These are phyloP conservation scores for Geranium brycei DNA, from an alignment of 345 rosid species.

Conservation along the genomic window DNA sequence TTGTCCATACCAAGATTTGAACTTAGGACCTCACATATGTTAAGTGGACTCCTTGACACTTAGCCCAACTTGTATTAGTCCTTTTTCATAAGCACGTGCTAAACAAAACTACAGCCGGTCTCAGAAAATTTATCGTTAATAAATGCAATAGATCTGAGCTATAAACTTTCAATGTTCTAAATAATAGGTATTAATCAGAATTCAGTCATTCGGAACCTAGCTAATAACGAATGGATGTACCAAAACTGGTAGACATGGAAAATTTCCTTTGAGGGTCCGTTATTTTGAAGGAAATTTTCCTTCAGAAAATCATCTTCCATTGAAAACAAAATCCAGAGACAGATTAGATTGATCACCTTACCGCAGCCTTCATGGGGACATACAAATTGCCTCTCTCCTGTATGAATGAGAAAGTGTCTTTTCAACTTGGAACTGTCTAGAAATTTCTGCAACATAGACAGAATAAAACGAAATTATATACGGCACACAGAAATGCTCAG, in stretches of 20 bases:
- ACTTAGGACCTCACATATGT: no score
- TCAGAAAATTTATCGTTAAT: no score
- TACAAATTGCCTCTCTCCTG: slow-evolving; percentile 71
- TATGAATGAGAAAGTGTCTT: slow-evolving; percentile 87
- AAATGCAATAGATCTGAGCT: background rate
- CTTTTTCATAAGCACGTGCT: no score
- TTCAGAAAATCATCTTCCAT: background rate
- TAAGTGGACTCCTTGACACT: no score
- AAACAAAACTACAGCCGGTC: no score
- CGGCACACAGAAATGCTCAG: background rate
- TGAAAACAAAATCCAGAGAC: slow-evolving; percentile 6
- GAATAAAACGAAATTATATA: background rate
- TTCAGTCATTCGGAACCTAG: background rate
- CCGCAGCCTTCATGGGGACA: slow-evolving; percentile 98
- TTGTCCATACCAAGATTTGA: no score
- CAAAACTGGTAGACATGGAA: no score
- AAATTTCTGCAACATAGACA: slow-evolving; percentile 57
- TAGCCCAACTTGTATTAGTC: no score
- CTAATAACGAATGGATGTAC: background rate
- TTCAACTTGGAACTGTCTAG: slow-evolving; percentile 96
- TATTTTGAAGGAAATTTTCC: background rate
- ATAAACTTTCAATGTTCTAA: background rate
- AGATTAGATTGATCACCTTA: slow-evolving; percentile 50
- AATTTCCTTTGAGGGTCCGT: no score
- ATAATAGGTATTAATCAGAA: background rate